Evolutionary conservation across 2,329 filamentous ascomycete genomes (phyloP), one percentile per base, ranked within the genome.

Genomic region (Pseudogymnoascus sp.): DNA sequence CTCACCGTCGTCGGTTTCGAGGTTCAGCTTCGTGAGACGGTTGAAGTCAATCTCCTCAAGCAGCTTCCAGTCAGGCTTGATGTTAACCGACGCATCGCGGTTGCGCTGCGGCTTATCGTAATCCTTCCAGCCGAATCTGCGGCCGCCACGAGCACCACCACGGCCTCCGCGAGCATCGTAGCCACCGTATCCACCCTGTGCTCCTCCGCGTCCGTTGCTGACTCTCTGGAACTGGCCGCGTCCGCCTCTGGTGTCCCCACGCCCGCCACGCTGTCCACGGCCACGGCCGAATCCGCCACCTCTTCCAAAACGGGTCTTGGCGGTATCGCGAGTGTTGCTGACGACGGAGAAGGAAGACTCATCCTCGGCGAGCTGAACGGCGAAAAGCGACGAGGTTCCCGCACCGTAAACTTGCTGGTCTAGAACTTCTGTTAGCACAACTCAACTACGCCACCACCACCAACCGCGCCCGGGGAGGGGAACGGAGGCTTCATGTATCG

Each of bases 11-110:
- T 93, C 91, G 14, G 92, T 88, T 73, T 98, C 95, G 67, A 99
- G 85, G 80, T 97, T 99, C 73, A 99, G 85, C 85, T 99, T 99
- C 71, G 86, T 84, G 71, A 99, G 85, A 70, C 95, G 90, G 81
- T 92, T 93, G 81, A 96, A 99, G 78, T 99, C 95, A 76, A 99
- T 97, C 83, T 99, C 95, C 80, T 99, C 95, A 73, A 97, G 82
- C 80, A 99, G 85, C 74, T 87, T 85, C 95, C 95, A 99, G 76
- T 97, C 93, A 21, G 93, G 86, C 79, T 96, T 96, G 78, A 98
- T 92, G 80, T 93, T 93, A 75, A 99, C 91, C 37, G 92, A 96
- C 10, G 93, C 90, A 80, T 99, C 95, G 66, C 95, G 90, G 79
- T 96, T 97, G 73, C 95, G 89, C 77, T 93, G 86, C 66, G 95